A percentile compares a stretch with the other conserved stretches of the same genome.
phyloP scores from a whole-genome alignment of 23 red algal species.

The Chondrus crispus region DNA sequence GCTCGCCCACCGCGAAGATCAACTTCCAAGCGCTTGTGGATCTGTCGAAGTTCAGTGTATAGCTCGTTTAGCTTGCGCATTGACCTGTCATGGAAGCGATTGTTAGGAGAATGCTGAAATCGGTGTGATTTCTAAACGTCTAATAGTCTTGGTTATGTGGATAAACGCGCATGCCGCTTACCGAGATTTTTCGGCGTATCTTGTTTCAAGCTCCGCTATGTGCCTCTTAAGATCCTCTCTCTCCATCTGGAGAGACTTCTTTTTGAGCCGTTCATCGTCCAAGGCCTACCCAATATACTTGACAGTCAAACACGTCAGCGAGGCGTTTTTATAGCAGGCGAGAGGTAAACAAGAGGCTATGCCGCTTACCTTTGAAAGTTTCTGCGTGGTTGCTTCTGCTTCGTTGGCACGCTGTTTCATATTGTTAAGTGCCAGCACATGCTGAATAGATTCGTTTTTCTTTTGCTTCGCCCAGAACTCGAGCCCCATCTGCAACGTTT shows the following conservation, averaged over 20 bases:
- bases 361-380: constrained; percentile 21
- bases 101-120: no score
- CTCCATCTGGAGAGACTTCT: constrained; percentile 51
- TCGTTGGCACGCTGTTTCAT: not conserved
- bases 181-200: constrained; percentile 54
- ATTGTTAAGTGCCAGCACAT: not conserved
- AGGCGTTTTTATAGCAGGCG: not conserved
- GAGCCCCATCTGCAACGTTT: constrained; percentile 39
- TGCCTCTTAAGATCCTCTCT: constrained; percentile 32
- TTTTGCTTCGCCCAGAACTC: constrained; percentile 63
- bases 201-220: constrained; percentile 46
- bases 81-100: not conserved
- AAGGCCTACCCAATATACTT: not conserved
- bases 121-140: no score
- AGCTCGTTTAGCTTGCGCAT: constrained; percentile 58
- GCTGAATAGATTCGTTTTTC: constrained; percentile 35
- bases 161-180: no score
- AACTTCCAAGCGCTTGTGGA: constrained; percentile 50
- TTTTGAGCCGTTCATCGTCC: constrained; percentile 49
- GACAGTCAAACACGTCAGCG: not conserved
- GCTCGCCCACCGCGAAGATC: constrained; percentile 44
- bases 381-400: constrained; percentile 7
- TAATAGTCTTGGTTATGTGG: no score
- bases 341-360: not conserved
- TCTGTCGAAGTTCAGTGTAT: constrained; percentile 50